Conservation (phyloP, 768 basidiomycete species). For the Boletus barrowsii region DNA sequence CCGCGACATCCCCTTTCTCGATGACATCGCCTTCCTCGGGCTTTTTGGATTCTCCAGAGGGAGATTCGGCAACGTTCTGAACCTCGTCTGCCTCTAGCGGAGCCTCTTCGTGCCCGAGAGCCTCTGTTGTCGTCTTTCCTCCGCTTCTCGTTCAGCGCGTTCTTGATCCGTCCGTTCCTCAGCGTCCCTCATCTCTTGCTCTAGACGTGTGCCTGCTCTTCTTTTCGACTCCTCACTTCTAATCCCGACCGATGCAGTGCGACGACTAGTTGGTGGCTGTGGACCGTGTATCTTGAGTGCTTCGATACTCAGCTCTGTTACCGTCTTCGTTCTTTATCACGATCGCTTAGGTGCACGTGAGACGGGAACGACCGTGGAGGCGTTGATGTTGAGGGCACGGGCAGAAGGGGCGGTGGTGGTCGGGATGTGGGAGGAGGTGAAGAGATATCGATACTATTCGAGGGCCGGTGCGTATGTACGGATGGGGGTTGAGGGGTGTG, state of each 20-base stretch:
- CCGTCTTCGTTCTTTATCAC: conserved; percentile 66
- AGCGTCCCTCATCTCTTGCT: conserved; percentile 37
- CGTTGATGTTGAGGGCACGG: conserved; percentile 56
- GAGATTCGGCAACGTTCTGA: too few species aligned
- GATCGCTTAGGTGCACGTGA: conserved; percentile 40
- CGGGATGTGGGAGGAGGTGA: conserved; percentile 70
- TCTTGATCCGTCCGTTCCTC: conserved; percentile 37
- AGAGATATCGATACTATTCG: conserved; percentile 46
- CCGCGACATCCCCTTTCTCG: too few species aligned
- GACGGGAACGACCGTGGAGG: conserved; percentile 63
- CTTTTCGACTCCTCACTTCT: conserved; percentile 59
- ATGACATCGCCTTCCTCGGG: too few species aligned
- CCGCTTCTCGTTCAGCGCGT: too few species aligned
- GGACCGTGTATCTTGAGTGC: conserved; percentile 48
- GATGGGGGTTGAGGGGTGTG: conserved; percentile 50
- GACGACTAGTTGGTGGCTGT: conserved; percentile 34
- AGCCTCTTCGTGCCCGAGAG: too few species aligned
- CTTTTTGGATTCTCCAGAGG: too few species aligned
- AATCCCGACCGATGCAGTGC: conserved; percentile 48
- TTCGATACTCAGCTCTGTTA: conserved; percentile 56
- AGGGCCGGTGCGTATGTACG: conserved; percentile 38
- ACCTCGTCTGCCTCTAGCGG: too few species aligned
- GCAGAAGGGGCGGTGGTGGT: conserved; percentile 40
- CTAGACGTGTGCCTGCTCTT: conserved; percentile 43
- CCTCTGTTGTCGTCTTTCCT: too few species aligned